phyloP scores from a whole-genome alignment of 805 yeast genomes.

The Candida michaelii region DNA sequence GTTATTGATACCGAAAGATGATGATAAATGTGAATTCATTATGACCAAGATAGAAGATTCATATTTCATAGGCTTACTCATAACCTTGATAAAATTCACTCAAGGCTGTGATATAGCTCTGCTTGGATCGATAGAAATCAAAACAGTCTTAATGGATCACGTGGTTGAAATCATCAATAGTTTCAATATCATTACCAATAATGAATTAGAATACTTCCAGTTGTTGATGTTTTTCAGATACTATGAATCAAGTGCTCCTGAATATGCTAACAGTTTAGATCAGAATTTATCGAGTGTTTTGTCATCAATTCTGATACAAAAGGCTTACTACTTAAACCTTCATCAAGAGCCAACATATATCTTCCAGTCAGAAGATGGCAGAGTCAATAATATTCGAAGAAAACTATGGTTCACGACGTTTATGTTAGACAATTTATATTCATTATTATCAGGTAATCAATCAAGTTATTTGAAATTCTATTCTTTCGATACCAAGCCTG shows the following conservation, averaged over 20 bases:
- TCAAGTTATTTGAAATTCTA: conserved; percentile 25
- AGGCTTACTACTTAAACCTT: conserved; percentile 65
- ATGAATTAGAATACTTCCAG: conserved; percentile 53
- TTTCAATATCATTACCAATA: conserved; percentile 33
- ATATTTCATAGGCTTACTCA: conserved; percentile 27
- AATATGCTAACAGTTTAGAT: conserved; percentile 56
- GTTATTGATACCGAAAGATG: neutral
- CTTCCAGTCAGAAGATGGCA: conserved; percentile 16
- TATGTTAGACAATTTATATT: conserved; percentile 24
- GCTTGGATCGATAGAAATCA: neutral
- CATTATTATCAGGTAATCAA: conserved; percentile 35
- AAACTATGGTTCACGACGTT: conserved; percentile 36
- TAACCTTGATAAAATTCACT: conserved; percentile 32
- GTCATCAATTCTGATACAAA: conserved; percentile 56
- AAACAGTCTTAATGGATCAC: conserved; percentile 21
- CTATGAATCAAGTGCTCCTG: conserved; percentile 49
- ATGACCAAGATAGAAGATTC: neutral
- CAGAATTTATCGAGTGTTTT: conserved; percentile 58
- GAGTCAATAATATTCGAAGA: conserved; percentile 26
- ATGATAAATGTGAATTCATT: neutral
- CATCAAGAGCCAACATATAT: conserved; percentile 59
- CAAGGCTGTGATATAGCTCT: conserved; percentile 20
- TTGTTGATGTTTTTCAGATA: conserved; percentile 51
- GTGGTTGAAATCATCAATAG: conserved; percentile 36
- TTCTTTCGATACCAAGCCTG: conserved; percentile 28